Evolutionary conservation across 257 asterid genomes (phyloP), one percentile per base, ranked within the genome.

Genomic region (Solanum pinnatisectum): DNA sequence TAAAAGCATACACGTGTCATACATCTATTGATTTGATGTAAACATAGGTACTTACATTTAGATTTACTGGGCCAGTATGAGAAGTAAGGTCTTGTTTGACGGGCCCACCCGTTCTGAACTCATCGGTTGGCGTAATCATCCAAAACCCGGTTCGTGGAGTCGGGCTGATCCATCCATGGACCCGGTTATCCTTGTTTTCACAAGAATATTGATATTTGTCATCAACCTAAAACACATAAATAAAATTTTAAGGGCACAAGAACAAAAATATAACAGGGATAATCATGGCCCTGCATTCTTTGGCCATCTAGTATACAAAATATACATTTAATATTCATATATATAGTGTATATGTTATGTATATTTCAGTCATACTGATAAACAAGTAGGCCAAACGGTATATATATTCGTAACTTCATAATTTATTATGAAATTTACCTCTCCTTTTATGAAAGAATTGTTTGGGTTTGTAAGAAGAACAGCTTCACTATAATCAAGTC

Each of bases 71-170:
- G 85, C 98, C 99, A 8, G 98, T 94, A 76, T 96, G 99, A 56
- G 99, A 96, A 8, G 98, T 94, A 68, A 96, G 98, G 88, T 96
- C 98, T 87, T 96, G 99, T 91, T 96, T 96, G n/a, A 94, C 88
- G 2, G 98, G 99, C 10, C 99, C 99, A 2, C 91, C 98, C 2
- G 94, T 92, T 87, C 93, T 93, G 83, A 96, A 96, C 88, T 96
- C 99, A 27, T 94, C 92, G 88, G 96, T 93, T 1, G 99, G 97
- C 1, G 98, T 94, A 33, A 95, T 95, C 83, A 94, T 90, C 99
- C 99, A 96, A 76, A 96, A 95, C 36, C 99, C 99, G 0, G 94
- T 92, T 2, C 93, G 90, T 60, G 95, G 94, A 84, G 87, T 87
- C 0, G 87, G n/a, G 88, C 90, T 84, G n/a, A 96, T 94, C 99